Evolutionary conservation across 345 rosid species (phyloP).

Genomic region (Syzygium grande): DNA sequence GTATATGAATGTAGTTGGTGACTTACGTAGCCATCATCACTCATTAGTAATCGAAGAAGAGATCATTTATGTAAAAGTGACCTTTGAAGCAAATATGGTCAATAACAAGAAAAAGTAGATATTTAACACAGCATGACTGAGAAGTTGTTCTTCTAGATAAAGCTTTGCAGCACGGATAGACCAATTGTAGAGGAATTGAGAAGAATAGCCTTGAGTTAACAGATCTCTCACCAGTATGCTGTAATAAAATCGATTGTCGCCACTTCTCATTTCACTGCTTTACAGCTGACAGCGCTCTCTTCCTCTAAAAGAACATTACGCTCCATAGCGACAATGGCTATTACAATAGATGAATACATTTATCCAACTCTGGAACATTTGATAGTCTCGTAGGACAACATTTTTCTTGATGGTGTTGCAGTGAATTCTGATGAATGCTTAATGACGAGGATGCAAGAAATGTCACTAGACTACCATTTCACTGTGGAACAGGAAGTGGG

Average conservation of each 20-base stretch:
- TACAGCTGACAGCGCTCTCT: neutral
- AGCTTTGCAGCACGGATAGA: neutral
- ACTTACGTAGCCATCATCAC: neutral
- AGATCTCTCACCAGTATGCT: neutral
- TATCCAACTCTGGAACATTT: neutral
- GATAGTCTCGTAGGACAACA: neutral
- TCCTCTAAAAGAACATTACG: neutral
- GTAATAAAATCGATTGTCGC: neutral
- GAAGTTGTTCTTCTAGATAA: neutral
- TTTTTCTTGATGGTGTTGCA: conserved; percentile 10
- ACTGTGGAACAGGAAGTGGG: conserved; percentile 54
- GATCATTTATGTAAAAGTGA: neutral
- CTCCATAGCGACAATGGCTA: neutral
- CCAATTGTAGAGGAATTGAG: neutral
- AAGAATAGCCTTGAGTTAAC: neutral
- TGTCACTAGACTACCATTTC: conserved; percentile 51
- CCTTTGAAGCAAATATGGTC: neutral
- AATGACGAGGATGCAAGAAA: conserved; percentile 78
- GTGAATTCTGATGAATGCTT: conserved; percentile 60
- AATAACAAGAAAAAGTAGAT: neutral
- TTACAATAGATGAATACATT: neutral
- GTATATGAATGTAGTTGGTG: neutral
- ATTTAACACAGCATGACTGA: neutral
- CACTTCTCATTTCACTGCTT: neutral
- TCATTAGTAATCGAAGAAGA: neutral